Base-by-base conservation (phyloP, 73 alveolate species). In the Paramecium sonneborni region DNA sequence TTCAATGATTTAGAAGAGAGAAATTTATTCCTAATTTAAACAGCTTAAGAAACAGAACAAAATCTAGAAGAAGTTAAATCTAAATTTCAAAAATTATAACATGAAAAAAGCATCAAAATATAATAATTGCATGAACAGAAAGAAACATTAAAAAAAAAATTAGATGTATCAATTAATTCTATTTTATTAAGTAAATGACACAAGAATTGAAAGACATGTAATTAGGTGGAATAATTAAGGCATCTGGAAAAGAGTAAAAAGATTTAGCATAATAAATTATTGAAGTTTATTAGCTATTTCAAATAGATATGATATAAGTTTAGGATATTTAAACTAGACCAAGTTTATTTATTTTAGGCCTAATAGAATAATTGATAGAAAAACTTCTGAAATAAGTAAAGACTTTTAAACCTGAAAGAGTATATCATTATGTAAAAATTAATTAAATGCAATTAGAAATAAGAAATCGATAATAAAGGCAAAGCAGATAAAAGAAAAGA, bases 361-460 rank as follows among this genome's bases (percentile, higher is more conserved):
- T 62, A 32, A 62, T 62, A 10, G 84, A 62, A 62, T 62, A 62
- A 28, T 62, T 62, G 24, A 62, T 62, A 5, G 84, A 62, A 32
- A 62, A 62, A 7, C 84, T 62, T 62, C 20, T 62, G 12, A 62
- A 62, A 32, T 30, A 32, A 30, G 84, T 62, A 21, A 62, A 62
- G 44, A 62, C 84, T 30, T 62, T 62, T 26, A 62, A 62, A 62
- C 84, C 84, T 24, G 84, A 62, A 30, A 62, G 84, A 62, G 84
- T 62, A 62, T 62, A 12, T 62, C 84, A 62, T 32, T 62, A 62
- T 62, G 84, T 62, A 62, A 62, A 62, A 52, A 1, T 14, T 3
- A 23, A 14, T 3, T 62, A 26, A 62, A 62, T 26, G 21, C 18
- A 62, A 30, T 62, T 62, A 62, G 84, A 62, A 62, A 62, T 6